Evolutionary conservation across 2,329 filamentous ascomycete genomes (phyloP).

Genomic region (Ceratocystis papillata): DNA sequence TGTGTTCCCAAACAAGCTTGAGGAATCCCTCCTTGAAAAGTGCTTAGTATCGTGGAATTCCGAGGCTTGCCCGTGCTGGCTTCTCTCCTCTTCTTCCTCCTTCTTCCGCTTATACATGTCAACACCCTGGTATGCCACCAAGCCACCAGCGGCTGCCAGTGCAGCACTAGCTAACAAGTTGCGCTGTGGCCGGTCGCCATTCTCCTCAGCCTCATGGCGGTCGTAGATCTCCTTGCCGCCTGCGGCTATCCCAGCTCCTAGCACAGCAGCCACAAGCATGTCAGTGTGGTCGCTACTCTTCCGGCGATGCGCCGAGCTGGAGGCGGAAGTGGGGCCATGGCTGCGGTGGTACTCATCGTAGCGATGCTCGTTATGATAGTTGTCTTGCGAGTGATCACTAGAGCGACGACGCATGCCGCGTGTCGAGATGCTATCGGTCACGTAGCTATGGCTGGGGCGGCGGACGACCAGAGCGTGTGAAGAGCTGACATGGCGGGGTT

Average conservation of each 20-base stretch:
- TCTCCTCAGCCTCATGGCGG: constrained; percentile 46
- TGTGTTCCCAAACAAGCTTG: constrained; percentile 53
- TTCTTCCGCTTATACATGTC: constrained; percentile 52
- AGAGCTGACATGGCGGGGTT: not conserved
- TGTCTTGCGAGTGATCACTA: constrained; percentile 41
- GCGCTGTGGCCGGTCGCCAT: constrained; percentile 40
- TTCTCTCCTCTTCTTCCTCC: constrained; percentile 28
- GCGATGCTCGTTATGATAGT: constrained; percentile 46
- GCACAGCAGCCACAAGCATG: constrained; percentile 55
- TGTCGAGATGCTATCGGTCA: constrained; percentile 25
- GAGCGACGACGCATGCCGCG: constrained; percentile 51
- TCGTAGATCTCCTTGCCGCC: constrained; percentile 58
- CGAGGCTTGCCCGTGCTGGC: constrained; percentile 45
- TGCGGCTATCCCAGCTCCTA: constrained; percentile 52
- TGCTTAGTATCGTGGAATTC: constrained; percentile 46
- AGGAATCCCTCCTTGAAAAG: constrained; percentile 50
- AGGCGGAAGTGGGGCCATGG: constrained; percentile 40
- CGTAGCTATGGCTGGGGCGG: constrained; percentile 20
- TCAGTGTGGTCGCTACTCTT: constrained; percentile 51
- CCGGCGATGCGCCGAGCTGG: constrained; percentile 43
- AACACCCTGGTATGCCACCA: constrained; percentile 53
- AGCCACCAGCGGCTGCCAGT: constrained; percentile 51
- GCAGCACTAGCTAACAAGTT: constrained; percentile 51
- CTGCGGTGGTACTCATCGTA: constrained; percentile 40
- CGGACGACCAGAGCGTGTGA: constrained; percentile 17